Evolutionary conservation across 2,329 filamentous ascomycete genomes (phyloP).

Genomic region (Periglandula ipomoeae): DNA sequence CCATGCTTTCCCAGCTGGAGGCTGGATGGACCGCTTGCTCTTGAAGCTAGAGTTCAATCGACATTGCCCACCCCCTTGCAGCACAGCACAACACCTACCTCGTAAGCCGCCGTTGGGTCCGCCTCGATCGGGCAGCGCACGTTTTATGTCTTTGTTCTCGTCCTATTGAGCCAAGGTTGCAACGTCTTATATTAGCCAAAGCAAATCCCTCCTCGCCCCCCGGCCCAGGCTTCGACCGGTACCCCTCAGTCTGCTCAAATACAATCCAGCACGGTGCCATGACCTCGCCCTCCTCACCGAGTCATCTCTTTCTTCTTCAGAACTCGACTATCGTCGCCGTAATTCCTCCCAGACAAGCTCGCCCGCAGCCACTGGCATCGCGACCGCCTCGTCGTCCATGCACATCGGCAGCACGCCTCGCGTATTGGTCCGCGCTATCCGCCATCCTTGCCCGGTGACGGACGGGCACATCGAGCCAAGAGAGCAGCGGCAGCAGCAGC

Average conservation of each 20-base stretch:
- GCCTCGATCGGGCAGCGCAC: constrained; percentile 13
- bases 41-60: neutral
- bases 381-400: constrained; percentile 10
- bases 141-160: constrained; percentile 8
- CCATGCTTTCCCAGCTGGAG: neutral
- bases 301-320: constrained; percentile 28
- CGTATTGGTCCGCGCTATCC: constrained; percentile 14
- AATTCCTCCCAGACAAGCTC: constrained; percentile 5
- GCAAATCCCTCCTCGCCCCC: neutral
- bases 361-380: constrained; percentile 10
- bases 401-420: constrained; percentile 15
- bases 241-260: constrained; percentile 33
- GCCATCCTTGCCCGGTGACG: constrained; percentile 13
- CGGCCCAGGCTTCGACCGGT: constrained; percentile 10
- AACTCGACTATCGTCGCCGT: constrained; percentile 25
- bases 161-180: constrained; percentile 4
- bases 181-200: constrained; percentile 16
- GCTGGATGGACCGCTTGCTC: neutral
- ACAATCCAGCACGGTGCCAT: constrained; percentile 31
- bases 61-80: constrained; percentile 6
- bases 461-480: constrained; percentile 4
- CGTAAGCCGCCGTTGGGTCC: neutral
- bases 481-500: neutral
- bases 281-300: constrained; percentile 30
- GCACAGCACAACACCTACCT: too few relatives aligned